Conservation (phyloP, 345 rosid species). For the Lepidium africanum region DNA sequence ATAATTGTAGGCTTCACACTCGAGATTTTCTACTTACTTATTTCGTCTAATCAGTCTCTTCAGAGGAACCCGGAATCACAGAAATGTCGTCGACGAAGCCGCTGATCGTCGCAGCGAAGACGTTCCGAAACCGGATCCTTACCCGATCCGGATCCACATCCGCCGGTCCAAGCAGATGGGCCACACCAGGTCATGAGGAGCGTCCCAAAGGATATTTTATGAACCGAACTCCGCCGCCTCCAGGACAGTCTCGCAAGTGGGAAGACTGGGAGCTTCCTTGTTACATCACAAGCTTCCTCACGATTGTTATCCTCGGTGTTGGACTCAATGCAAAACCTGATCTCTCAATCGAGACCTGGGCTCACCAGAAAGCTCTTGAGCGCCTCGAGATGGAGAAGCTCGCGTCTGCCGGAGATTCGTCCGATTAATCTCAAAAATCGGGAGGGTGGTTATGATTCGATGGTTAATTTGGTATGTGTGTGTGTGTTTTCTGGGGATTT, state of each 20-base stretch:
- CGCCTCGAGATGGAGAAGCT: constrained; percentile 64
- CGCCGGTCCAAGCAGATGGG: constrained; percentile 68
- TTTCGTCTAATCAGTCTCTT: neutral
- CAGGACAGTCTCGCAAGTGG: constrained; percentile 84
- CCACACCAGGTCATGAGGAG: constrained; percentile 76
- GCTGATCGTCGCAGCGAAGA: constrained; percentile 27
- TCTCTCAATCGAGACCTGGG: constrained; percentile 98
- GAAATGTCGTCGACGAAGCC: constrained; percentile 24
- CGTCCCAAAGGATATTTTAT: constrained; percentile 82
- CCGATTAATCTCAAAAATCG: neutral
- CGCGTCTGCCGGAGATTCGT: constrained; percentile 18
- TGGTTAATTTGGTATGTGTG: constrained; percentile 13
- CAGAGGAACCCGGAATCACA: neutral
- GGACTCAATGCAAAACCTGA: constrained; percentile 96
- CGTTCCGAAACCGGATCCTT: constrained; percentile 58
- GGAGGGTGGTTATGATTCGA: neutral
- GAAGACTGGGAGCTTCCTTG: constrained; percentile 99
- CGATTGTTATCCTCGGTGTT: constrained; percentile 87
- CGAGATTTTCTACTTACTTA: too few species aligned
- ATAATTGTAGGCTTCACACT: too few species aligned
- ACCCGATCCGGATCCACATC: constrained; percentile 41
- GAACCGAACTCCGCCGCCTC: constrained; percentile 60
- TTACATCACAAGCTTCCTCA: constrained; percentile 89
- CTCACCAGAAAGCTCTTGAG: constrained; percentile 86
- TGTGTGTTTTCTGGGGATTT: neutral